Evolutionary conservation across 73 alveolate genomes (phyloP).

Genomic region (Uronychia binucleata): DNA sequence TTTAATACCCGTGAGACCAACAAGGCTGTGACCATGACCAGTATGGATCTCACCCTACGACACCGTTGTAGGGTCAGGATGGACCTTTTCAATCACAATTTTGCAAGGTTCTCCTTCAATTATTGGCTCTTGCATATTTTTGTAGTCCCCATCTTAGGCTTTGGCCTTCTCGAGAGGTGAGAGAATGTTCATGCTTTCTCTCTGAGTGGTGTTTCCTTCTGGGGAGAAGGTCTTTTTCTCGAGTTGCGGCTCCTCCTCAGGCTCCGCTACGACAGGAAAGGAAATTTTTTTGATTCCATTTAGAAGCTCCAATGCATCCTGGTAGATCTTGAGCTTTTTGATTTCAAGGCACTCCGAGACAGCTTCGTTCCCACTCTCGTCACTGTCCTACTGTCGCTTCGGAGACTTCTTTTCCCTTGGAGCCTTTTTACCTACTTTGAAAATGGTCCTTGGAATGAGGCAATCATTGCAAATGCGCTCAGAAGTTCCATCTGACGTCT

Average conservation of each 20-base stretch:
- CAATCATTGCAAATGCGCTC: constrained; percentile 3
- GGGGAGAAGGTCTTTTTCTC: no score
- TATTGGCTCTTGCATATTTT: background rate
- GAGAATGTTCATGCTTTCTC: no score
- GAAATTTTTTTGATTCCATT: background rate
- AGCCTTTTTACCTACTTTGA: constrained; percentile 6
- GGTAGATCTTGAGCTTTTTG: background rate
- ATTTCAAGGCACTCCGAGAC: background rate
- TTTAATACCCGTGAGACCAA: background rate
- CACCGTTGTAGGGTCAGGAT: background rate
- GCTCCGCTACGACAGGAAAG: no score
- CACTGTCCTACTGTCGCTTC: background rate
- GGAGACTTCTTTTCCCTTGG: background rate
- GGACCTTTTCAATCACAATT: background rate
- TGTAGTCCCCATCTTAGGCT: background rate
- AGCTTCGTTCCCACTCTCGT: background rate
- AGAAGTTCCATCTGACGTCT: constrained; percentile 2
- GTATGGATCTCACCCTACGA: background rate
- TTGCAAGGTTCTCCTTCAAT: background rate
- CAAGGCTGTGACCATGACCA: background rate
- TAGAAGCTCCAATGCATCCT: background rate
- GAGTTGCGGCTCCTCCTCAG: background rate
- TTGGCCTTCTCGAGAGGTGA: background rate
- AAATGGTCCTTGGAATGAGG: background rate
- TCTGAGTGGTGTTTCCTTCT: no score